phyloP scores from a whole-genome alignment of 2,329 filamentous ascomycete genomes.

The Fusarium pseudoanthophilum region DNA sequence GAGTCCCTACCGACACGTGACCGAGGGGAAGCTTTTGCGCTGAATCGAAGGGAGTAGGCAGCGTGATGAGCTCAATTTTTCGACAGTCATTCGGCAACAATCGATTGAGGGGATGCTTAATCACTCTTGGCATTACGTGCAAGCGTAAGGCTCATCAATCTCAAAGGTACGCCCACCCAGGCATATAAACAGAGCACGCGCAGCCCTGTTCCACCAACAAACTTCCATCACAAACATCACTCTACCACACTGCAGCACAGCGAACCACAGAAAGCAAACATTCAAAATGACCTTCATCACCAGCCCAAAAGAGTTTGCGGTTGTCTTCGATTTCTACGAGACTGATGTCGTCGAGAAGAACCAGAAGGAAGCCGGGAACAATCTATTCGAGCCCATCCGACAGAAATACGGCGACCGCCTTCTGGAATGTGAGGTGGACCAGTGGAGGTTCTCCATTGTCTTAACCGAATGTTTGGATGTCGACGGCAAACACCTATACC shows the following conservation, averaged over 20 bases:
- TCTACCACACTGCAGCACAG: too few species aligned
- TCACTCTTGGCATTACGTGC: accelerated
- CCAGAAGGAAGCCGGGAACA: not conserved
- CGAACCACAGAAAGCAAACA: not conserved
- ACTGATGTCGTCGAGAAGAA: not conserved
- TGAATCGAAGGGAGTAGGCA: not conserved
- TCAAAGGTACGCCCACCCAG: accelerated
- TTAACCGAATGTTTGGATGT: not conserved
- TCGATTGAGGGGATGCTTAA: accelerated
- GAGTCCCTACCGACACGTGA: accelerated
- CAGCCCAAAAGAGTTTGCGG: accelerated
- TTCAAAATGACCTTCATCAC: not conserved
- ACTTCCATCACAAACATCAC: not conserved
- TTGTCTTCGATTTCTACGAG: not conserved
- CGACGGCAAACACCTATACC: accelerated
- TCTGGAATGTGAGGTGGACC: not conserved
- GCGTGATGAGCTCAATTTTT: not conserved
- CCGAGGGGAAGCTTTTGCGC: accelerated
- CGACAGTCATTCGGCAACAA: not conserved
- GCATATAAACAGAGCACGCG: not conserved
- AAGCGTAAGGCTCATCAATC: accelerated
- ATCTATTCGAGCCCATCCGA: not conserved
- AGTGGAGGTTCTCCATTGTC: not conserved
- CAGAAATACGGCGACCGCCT: not conserved
- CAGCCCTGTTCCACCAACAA: not conserved